Base-by-base conservation (phyloP, 257 asterid species). In the Ligustrum vulgare region DNA sequence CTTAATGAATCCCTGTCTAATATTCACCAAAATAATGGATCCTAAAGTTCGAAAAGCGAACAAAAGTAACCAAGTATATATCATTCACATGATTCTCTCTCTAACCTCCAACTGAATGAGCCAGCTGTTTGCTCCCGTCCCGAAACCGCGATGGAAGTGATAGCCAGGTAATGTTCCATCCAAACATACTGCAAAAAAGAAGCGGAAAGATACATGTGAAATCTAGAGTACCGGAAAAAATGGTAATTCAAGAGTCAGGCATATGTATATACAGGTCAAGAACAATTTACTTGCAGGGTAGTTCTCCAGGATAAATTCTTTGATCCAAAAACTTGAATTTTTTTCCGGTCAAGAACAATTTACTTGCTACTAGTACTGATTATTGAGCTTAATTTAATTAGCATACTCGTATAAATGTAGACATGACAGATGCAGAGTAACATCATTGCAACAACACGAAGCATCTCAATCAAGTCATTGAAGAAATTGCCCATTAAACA, bases 91-190 rank as follows among this genome's bases (percentile, higher is more conserved):
- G 23, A 18, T 69, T 41, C 23, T 23, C 18, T 60, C 32, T 34
- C 82, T 2, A 71, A 93, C 98, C 97, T 93, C 98, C 81, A 93
- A 83, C 41, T 89, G 81, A 69, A 93, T 62, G 63, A 93, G 86
- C 98, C 98, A 93, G 82, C 90, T 91, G 75, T 86, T 87, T 36
- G 89, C 88, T 68, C 97, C 97, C 0, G 84, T 74, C 43, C 98
- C 97, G 68, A 70, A 91, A 68, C 98, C 98, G 0, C 81, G 88
- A 78, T 91, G 87, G 62, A 91, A 60, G 86, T 93, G 98, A 81
- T 93, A 93, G 70, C 91, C 98, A 4, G 98, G 98, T 58, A 83
- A 41, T 6, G 94, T 81, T 70, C 98, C 98, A 85, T 93, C 98
- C 84, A 93, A 74, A 78, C 98, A 93, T 37, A 91, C 98, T 93